Evolutionary conservation across 2,329 filamentous ascomycete genomes (phyloP).

Genomic region (Monosporascus sp.): DNA sequence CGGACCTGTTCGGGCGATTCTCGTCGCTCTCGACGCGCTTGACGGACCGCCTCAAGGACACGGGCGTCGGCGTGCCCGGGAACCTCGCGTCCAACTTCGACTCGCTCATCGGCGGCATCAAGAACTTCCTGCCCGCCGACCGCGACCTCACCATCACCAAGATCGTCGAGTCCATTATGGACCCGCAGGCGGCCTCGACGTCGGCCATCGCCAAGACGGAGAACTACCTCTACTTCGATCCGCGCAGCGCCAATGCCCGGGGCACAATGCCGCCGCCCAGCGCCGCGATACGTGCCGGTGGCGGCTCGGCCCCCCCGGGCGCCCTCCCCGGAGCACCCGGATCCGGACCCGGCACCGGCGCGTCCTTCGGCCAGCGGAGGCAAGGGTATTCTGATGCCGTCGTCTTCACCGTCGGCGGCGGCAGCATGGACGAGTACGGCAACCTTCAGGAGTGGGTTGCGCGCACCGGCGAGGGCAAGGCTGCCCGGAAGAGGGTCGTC

Average conservation of each 20-base stretch:
- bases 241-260: constrained; percentile 84
- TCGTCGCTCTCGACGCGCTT: constrained; percentile 86
- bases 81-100: constrained; percentile 78
- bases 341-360: constrained; percentile 58
- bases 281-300: constrained; percentile 41
- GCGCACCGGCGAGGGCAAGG: constrained; percentile 62
- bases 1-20: constrained; percentile 88
- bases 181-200: constrained; percentile 81
- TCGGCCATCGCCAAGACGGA: constrained; percentile 95
- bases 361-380: constrained; percentile 83
- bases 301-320: constrained; percentile 30
- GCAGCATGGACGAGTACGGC: constrained; percentile 98
- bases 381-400: constrained; percentile 88
- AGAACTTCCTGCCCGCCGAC: constrained; percentile 95
- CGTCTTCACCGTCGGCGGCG: constrained; percentile 92
- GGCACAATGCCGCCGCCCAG: constrained; percentile 84
- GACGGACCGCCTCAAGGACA: constrained; percentile 90
- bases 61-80: constrained; percentile 64
- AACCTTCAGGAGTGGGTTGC: constrained; percentile 95
- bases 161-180: constrained; percentile 97
- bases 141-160: constrained; percentile 95
- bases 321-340: constrained; percentile 45
- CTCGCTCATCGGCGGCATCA: constrained; percentile 89
- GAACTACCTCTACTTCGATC: constrained; percentile 95
- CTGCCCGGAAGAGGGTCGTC: constrained; percentile 69